phyloP scores from a whole-genome alignment of 176 grass and related monocot species.

The Aegilops tauschii region DNA sequence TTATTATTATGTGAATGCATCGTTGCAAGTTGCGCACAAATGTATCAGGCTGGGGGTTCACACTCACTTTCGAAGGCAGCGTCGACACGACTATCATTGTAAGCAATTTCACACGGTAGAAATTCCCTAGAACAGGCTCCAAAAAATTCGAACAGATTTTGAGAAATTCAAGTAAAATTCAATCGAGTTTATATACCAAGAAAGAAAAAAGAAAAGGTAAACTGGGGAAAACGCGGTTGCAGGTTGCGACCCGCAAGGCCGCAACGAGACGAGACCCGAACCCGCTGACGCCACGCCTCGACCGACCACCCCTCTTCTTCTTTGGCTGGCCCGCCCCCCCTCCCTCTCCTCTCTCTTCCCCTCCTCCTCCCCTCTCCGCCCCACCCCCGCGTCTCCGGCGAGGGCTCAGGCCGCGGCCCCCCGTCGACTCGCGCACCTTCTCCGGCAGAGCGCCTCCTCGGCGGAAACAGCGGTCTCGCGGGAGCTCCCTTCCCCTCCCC shows the following conservation, averaged over 20 bases:
- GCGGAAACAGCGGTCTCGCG: not conserved
- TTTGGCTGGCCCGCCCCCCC: not conserved
- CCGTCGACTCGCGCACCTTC: not conserved
- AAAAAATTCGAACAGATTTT: not conserved
- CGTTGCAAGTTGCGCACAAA: too few relatives aligned
- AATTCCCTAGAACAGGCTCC: not conserved
- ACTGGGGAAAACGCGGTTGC: constrained; percentile 18
- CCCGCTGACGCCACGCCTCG: not conserved
- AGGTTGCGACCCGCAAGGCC: constrained; percentile 38
- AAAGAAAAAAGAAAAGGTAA: not conserved
- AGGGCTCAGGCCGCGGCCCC: not conserved
- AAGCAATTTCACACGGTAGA: too few relatives aligned
- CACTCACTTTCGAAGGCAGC: too few relatives aligned
- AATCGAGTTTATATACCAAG: not conserved
- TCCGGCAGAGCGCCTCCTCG: not conserved
- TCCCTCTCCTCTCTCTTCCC: not conserved
- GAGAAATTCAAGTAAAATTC: not conserved
- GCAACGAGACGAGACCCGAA: constrained; percentile 11
- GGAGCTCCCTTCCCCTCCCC: not conserved
- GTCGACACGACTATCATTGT: not conserved
- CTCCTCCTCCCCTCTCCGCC: not conserved
- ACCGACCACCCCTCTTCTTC: constrained; percentile 13
- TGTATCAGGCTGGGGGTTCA: too few relatives aligned
- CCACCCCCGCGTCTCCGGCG: constrained; percentile 32
- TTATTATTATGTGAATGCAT: too few relatives aligned